Evolutionary conservation across 2,329 filamentous ascomycete species (phyloP).

Genomic region (Boeremia lycopersici): DNA sequence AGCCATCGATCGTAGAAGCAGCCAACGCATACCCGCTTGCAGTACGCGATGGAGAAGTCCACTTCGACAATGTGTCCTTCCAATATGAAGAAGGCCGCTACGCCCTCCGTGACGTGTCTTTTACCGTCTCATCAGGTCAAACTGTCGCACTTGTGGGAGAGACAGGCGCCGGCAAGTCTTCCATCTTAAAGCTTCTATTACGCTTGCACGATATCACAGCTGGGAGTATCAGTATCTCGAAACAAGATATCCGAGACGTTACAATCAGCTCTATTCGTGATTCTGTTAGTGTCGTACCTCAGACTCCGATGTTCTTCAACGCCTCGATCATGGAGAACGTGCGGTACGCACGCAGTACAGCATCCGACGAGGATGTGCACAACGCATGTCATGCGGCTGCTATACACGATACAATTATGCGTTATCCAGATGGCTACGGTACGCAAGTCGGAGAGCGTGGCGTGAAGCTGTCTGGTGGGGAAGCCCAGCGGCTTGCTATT

Average conservation of each 20-base stretch:
- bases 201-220: slow-evolving; percentile 62
- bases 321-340: slow-evolving; percentile 60
- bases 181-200: slow-evolving; percentile 60
- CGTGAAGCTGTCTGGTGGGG: slow-evolving; percentile 64
- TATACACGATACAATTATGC: slow-evolving; percentile 77
- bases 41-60: slow-evolving; percentile 53
- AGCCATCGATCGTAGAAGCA: slow-evolving; percentile 57
- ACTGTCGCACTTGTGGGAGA: slow-evolving; percentile 64
- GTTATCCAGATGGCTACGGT: slow-evolving; percentile 72
- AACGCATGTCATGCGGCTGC: slow-evolving; percentile 9
- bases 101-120: slow-evolving; percentile 52
- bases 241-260: slow-evolving; percentile 62
- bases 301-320: slow-evolving; percentile 67
- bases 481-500: slow-evolving; percentile 80
- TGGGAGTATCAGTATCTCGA: slow-evolving; percentile 61
- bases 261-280: slow-evolving; percentile 61
- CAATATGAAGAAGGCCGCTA: slow-evolving; percentile 51
- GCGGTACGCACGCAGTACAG: slow-evolving; percentile 5
- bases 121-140: slow-evolving; percentile 56
- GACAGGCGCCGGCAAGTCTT: slow-evolving; percentile 66
- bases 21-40: slow-evolving; percentile 41
- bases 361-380: slow-evolving; percentile 1
- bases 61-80: slow-evolving; percentile 60
- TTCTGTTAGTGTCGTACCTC: slow-evolving; percentile 65
- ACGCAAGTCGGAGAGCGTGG: slow-evolving; percentile 87